A percentile compares a stretch with the other conserved stretches of the same genome.
phyloP scores from a whole-genome alignment of 1,284 basidiomycete species.

The Microbotryum violaceum region DNA sequence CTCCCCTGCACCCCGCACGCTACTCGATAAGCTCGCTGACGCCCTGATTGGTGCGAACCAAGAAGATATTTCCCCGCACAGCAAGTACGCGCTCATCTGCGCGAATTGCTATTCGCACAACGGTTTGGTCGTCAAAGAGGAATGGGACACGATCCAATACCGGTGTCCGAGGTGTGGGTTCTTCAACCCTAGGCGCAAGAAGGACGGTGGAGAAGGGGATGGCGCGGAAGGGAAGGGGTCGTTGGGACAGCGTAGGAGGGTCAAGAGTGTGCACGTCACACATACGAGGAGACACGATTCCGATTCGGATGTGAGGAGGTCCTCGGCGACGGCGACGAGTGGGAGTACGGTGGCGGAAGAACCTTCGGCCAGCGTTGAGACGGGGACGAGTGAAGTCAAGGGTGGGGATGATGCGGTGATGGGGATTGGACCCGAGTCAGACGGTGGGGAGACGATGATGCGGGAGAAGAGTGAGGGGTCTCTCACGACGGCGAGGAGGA shows the following conservation, averaged over 20 bases:
- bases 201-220: background rate
- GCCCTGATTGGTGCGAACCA: constrained; percentile 43
- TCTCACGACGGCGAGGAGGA: background rate
- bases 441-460: constrained; percentile 1
- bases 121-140: constrained; percentile 78
- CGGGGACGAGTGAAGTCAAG: background rate
- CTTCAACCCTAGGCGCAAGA: constrained; percentile 53
- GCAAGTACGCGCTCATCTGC: constrained; percentile 88
- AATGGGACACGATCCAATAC: constrained; percentile 82
- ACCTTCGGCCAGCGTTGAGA: background rate
- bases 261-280: too few relatives aligned
- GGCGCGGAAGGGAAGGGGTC: background rate
- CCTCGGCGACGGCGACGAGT: too few relatives aligned
- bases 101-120: constrained; percentile 88
- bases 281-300: too few relatives aligned
- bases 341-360: background rate
- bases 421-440: background rate
- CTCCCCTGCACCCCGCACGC: constrained; percentile 19
- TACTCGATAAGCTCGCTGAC: constrained; percentile 44
- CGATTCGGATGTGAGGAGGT: too few relatives aligned
- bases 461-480: background rate
- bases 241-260: too few relatives aligned
- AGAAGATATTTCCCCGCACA: constrained; percentile 40
- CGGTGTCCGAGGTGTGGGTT: constrained; percentile 64
- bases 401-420: background rate